Percentiles rank a stretch among this genome's conserved stretches.
These are phyloP conservation scores for Microstegium vimineum DNA, from an alignment of 176 grass and related monocot species.

Conservation along the genomic window DNA sequence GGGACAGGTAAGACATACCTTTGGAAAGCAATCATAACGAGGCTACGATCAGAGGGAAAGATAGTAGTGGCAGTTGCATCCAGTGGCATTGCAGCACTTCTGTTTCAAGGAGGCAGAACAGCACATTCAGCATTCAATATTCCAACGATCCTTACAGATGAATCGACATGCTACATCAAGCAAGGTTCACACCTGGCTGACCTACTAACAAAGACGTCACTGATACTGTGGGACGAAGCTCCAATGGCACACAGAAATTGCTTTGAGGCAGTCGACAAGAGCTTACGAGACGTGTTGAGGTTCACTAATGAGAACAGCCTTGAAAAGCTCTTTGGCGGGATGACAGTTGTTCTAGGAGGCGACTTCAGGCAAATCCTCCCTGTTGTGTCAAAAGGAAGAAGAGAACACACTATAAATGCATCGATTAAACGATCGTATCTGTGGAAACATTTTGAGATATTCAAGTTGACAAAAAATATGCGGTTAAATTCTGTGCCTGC, in stretches of 20 bases:
- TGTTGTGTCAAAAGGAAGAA: background rate
- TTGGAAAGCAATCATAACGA: slow-evolving; percentile 9
- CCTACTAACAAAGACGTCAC: background rate
- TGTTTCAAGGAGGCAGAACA: slow-evolving; percentile 11
- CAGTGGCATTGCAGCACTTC: background rate
- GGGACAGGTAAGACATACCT: slow-evolving; percentile 7
- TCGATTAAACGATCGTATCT: slow-evolving; percentile 8
- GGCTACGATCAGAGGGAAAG: background rate
- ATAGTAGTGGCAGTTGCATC: slow-evolving; percentile 6
- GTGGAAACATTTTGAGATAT: slow-evolving; percentile 14
- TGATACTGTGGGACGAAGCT: slow-evolving; percentile 22
- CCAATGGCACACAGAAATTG: background rate
- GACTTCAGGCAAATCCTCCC: slow-evolving; percentile 24
- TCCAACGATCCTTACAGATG: background rate
- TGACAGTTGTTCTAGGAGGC: background rate
- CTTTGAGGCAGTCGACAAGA: slow-evolving; percentile 19
- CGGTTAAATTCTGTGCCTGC: background rate
- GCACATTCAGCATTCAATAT: slow-evolving; percentile 18
- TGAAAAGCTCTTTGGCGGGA: background rate
- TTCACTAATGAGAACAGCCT: background rate
- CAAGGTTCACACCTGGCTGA: background rate
- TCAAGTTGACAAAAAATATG: slow-evolving; percentile 22
- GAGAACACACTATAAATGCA: background rate
- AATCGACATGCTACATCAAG: slow-evolving; percentile 18
- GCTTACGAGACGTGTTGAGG: background rate